Evolutionary conservation across 345 rosid genomes (phyloP).

Genomic region (Mangifera indica): DNA sequence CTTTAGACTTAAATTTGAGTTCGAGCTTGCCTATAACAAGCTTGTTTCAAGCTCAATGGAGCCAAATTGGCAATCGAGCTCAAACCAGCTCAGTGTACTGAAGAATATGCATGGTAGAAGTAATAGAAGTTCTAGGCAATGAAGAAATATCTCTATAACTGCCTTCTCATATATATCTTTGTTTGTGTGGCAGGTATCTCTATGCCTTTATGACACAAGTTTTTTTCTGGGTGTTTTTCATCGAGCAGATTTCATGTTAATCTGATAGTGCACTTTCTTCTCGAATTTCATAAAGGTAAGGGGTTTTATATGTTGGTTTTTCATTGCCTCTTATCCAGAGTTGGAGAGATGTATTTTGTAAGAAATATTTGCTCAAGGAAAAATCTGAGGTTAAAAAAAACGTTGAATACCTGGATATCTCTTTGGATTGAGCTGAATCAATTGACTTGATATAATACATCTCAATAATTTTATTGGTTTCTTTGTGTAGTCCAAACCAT

Average conservation of each 20-base stretch:
- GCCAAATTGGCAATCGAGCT: too few relatives aligned
- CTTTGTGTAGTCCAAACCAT: too few relatives aligned
- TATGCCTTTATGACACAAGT: slow-evolving; percentile 32
- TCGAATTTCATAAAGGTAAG: slow-evolving; percentile 10
- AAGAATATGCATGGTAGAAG: neutral
- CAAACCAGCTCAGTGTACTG: neutral
- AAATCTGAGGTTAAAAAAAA: slow-evolving; percentile 4
- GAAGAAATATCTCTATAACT: neutral
- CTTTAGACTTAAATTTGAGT: too few relatives aligned
- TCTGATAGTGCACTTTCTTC: neutral
- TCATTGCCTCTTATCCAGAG: neutral
- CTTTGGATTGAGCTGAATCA: neutral
- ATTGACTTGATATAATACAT: neutral
- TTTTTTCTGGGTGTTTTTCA: neutral
- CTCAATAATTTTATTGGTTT: neutral
- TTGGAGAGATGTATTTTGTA: neutral
- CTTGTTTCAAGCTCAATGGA: too few relatives aligned
- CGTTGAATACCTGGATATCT: neutral
- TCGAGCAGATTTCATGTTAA: neutral
- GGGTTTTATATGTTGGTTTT: neutral
- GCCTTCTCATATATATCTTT: neutral
- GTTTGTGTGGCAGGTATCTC: slow-evolving; percentile 26
- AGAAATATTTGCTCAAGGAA: neutral
- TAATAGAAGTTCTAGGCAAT: too few relatives aligned
- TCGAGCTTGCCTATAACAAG: too few relatives aligned